phyloP scores from a whole-genome alignment of 768 basidiomycete genomes.

The Mycena vulgaris region DNA sequence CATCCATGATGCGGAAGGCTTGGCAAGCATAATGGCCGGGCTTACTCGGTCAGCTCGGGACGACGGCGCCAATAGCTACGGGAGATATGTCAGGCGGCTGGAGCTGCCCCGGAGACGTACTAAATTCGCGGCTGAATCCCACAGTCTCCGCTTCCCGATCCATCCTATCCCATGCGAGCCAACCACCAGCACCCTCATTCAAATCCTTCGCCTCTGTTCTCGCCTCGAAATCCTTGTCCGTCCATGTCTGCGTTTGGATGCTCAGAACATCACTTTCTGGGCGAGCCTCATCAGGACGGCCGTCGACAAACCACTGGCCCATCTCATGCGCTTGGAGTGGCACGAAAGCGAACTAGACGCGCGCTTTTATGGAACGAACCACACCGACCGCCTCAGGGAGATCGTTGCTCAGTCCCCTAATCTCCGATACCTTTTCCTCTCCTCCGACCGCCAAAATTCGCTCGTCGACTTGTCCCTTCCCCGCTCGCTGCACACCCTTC shows the following conservation, averaged over 20 bases:
- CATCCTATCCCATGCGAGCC: conserved; percentile 6
- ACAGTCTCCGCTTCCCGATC: conserved; percentile 1
- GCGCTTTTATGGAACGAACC: conserved; percentile 23
- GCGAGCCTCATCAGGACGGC: conserved; percentile 18
- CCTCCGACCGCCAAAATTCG: conserved; percentile 23
- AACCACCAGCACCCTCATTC: neutral
- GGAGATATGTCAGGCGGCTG: conserved; percentile 23
- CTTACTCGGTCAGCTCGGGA: conserved; percentile 26
- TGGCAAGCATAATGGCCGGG: conserved; percentile 19
- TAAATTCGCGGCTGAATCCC: neutral
- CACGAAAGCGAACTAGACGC: conserved; percentile 35
- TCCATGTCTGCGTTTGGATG: conserved; percentile 26
- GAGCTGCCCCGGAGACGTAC: conserved; percentile 20
- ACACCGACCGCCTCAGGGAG: conserved; percentile 26
- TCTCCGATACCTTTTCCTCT: conserved; percentile 33
- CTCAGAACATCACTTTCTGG: conserved; percentile 28
- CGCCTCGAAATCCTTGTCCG: too few relatives aligned
- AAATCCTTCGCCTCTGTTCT: conserved; percentile 22
- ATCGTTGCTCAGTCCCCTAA: conserved; percentile 22
- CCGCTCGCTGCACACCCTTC: conserved; percentile 17
- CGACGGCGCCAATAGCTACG: conserved; percentile 13
- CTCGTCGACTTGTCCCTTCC: conserved; percentile 23
- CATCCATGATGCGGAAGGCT: conserved; percentile 7
- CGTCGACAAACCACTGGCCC: neutral
- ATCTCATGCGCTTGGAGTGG: conserved; percentile 33